These are phyloP conservation scores for Xylaria sp. DNA, from an alignment of 2,329 filamentous ascomycete genomes.

Conservation along the genomic window DNA sequence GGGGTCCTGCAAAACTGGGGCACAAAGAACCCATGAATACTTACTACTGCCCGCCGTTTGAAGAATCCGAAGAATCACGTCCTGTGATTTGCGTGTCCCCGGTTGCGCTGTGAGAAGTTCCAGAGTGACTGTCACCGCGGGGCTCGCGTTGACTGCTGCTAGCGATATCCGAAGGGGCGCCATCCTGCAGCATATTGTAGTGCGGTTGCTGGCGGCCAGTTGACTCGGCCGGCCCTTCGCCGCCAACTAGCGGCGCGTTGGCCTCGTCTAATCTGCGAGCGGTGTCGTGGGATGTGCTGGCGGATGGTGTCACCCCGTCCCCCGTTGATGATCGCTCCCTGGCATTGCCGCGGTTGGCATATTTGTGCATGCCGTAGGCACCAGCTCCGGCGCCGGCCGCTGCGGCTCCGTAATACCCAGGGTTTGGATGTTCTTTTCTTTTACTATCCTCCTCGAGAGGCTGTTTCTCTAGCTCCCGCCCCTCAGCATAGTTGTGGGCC, in stretches of 20 bases:
- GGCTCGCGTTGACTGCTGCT: not conserved
- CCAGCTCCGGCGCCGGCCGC: slow-evolving; percentile 12
- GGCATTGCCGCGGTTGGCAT: slow-evolving; percentile 2
- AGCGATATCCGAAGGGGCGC: not conserved
- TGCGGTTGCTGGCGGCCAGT: not conserved
- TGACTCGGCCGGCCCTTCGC: not conserved
- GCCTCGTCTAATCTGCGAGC: not conserved
- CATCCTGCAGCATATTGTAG: not conserved
- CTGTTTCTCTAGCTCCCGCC: not conserved
- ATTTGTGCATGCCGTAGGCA: slow-evolving; percentile 14
- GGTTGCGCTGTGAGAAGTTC: not conserved
- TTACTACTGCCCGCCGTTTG: slow-evolving; percentile 28
- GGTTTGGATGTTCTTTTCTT: not conserved
- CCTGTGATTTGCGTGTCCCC: not conserved
- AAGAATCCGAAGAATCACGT: slow-evolving; percentile 13
- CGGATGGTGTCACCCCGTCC: too few species aligned
- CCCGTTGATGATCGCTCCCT: not conserved
- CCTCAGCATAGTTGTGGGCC: not conserved
- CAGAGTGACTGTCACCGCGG: not conserved
- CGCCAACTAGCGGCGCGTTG: not conserved
- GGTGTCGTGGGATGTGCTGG: not conserved
- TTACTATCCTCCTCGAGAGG: not conserved
- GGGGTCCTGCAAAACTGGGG: too few species aligned
- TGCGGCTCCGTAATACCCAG: slow-evolving; percentile 17
- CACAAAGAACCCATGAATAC: too few species aligned